Conservation (phyloP, 441 rosid genomes). For the Dalechampia spathulata region DNA sequence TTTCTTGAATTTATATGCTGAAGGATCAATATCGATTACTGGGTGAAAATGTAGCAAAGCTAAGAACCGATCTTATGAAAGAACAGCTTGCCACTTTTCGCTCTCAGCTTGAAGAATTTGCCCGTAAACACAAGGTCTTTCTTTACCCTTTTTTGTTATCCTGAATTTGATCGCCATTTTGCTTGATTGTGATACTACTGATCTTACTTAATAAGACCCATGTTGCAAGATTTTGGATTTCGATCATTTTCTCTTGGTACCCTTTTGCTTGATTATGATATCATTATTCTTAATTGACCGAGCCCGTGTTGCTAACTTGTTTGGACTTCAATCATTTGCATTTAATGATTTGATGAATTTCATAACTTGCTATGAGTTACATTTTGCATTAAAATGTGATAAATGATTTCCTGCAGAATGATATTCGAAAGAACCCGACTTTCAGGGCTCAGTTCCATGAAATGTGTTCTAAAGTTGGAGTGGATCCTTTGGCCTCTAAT, state of each 20-base stretch:
- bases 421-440: slow-evolving; percentile 77
- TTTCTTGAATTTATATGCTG: background rate
- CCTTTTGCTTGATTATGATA: too few relatives aligned
- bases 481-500: slow-evolving; percentile 88
- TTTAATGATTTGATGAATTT: too few relatives aligned
- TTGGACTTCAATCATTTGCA: too few relatives aligned
- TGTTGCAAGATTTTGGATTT: background rate
- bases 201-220: background rate
- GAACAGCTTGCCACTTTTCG: slow-evolving; percentile 90
- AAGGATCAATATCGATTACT: slow-evolving; percentile 72
- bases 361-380: too few relatives aligned
- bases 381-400: too few relatives aligned
- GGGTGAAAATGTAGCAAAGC: slow-evolving; percentile 90
- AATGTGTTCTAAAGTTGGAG: slow-evolving; percentile 95
- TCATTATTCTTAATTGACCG: too few relatives aligned
- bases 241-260: background rate
- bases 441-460: slow-evolving; percentile 89
- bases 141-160: background rate
- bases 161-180: background rate
- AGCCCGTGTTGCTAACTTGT: too few relatives aligned
- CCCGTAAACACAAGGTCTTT: slow-evolving; percentile 82
- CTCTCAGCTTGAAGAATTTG: slow-evolving; percentile 86
- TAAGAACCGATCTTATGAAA: slow-evolving; percentile 86
- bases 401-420: slow-evolving; percentile 50
- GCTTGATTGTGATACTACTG: background rate